Conservation (phyloP, 768 basidiomycete species). For the Cystofilobasidium macerans region DNA sequence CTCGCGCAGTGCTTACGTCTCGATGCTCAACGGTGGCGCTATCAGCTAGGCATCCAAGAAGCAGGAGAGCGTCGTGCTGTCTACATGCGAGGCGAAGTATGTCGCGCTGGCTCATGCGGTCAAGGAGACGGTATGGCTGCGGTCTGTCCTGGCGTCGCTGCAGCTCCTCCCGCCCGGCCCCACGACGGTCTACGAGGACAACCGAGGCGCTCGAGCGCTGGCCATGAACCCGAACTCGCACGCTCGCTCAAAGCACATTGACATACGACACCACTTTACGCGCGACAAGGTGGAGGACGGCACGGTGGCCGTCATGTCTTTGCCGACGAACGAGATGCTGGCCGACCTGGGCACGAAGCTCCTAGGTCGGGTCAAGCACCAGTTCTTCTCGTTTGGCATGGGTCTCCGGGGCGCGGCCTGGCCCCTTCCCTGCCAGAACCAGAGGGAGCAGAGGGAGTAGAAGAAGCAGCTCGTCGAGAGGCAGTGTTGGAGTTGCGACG, state of each 20-base stretch:
- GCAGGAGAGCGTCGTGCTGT: slow-evolving; percentile 39
- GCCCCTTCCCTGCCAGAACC: neutral
- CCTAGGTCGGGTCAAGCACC: neutral
- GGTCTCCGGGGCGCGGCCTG: neutral
- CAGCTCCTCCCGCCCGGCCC: neutral
- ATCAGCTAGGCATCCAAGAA: slow-evolving; percentile 40
- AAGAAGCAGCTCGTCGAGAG: neutral
- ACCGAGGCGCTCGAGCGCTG: neutral
- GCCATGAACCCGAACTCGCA: slow-evolving; percentile 7
- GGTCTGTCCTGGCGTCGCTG: neutral
- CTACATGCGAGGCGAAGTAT: slow-evolving; percentile 44
- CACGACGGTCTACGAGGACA: slow-evolving; percentile 4
- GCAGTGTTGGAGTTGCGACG: neutral
- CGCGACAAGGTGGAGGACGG: slow-evolving; percentile 13
- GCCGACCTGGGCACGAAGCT: neutral
- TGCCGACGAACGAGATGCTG: neutral
- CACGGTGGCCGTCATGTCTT: neutral
- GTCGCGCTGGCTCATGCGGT: slow-evolving; percentile 39
- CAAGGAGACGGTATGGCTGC: slow-evolving; percentile 23
- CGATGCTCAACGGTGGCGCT: slow-evolving; percentile 36
- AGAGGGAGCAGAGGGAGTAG: neutral
- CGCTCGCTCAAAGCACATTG: slow-evolving; percentile 21
- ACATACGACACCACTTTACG: slow-evolving; percentile 13
- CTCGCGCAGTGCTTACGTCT: slow-evolving; percentile 40
- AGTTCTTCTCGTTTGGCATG: neutral